Conservation (phyloP, 352 stramenopile genomes). For the Phytophthora fragariae region DNA sequence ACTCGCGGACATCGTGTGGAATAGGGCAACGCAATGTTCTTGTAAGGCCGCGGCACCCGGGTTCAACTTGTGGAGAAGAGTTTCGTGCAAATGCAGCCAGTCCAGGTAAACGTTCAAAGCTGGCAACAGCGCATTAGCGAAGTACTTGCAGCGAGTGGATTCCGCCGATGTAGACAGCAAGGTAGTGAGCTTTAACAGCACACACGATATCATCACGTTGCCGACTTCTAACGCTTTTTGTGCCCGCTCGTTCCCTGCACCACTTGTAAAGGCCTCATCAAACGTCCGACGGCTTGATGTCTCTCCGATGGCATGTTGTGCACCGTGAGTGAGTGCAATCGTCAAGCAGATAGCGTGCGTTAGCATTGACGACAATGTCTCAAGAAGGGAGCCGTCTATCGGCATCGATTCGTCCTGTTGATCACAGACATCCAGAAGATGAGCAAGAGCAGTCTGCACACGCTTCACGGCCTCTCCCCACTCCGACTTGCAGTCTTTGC, state of each 20-base stretch:
- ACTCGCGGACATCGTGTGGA: constrained; percentile 28
- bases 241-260: not conserved
- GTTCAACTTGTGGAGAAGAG: constrained; percentile 18
- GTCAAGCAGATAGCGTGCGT: constrained; percentile 40
- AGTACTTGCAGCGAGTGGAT: constrained; percentile 28
- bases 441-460: constrained; percentile 19
- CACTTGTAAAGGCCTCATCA: constrained; percentile 20
- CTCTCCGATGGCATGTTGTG: constrained; percentile 16
- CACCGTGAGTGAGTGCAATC: constrained; percentile 44
- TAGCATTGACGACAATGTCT: constrained; percentile 25
- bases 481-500: constrained; percentile 5
- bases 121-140: constrained; percentile 51
- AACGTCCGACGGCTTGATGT: not conserved
- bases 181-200: constrained; percentile 26
- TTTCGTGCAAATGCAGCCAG: constrained; percentile 49
- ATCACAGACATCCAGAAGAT: constrained; percentile 28
- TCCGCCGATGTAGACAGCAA: constrained; percentile 31
- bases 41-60: constrained; percentile 15
- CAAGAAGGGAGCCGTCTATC: constrained; percentile 21
- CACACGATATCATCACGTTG: constrained; percentile 7
- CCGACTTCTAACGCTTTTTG: constrained; percentile 18
- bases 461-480: constrained; percentile 24
- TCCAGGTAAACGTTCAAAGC: constrained; percentile 47
- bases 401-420: constrained; percentile 18
- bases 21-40: constrained; percentile 23